Base-by-base conservation (phyloP, 2,329 filamentous ascomycete genomes). In the Aspergillus luchuensis region DNA sequence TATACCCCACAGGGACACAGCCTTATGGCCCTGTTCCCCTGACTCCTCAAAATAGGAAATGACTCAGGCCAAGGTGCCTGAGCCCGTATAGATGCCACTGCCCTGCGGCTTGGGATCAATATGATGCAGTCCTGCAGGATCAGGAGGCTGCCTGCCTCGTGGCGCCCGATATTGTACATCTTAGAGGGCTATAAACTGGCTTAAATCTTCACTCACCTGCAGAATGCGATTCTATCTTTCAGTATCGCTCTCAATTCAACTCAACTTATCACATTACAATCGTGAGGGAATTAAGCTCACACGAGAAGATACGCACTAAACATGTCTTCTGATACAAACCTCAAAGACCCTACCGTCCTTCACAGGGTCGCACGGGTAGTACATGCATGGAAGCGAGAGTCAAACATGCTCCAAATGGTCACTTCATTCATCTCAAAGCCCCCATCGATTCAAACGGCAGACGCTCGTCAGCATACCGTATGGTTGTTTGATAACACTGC, bases 401-500 rank as follows among this genome's bases (percentile, higher is more conserved):
- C 62, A 38, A 60, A 50, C 50, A 61, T 71, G 47, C 51, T 67
- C 45, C 56, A 61, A 41, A 69, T 72, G 53, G 56, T 74, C 36
- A 63, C 67, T 11, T 76, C 74, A 17, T 64, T 76, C 17, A 68
- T 80, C 23, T 66, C 69, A 50, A 71, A 72, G 53, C 89, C 87
- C 69, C 56, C 53, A 13, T 78, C 88, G 11, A 81, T 84, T 0
- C 83, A 83, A 49, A 79, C 82, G 36, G 84, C 91, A 50, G 84
- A 87, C 57, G 80, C 82, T 15, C 78, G 85, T n/a, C 75, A 81
- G 53, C 90, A 97, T 73, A 87, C 85, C 13, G 87, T 97, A 43
- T 97, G 94, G 94, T 80, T 97, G 7, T 81, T 97, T 51, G 92
- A 98, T 79, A 97, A 95, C 71, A 94, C 91, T 2, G 93, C 92